phyloP scores from a whole-genome alignment of 1,284 basidiomycete species.

The Waitea zeae region DNA sequence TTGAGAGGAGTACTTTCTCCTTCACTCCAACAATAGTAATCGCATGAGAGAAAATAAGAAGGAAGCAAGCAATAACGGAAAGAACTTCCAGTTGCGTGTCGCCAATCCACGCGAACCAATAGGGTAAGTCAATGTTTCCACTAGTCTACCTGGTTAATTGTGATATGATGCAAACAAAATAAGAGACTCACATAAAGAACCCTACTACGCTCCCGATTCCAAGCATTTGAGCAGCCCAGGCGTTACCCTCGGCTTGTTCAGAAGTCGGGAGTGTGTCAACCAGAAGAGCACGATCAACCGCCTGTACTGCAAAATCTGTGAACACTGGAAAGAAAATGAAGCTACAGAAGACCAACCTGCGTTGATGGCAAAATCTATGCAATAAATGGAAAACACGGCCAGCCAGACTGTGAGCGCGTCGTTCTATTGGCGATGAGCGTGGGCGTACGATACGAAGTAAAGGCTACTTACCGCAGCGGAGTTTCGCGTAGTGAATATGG shows the following conservation, averaged over 20 bases:
- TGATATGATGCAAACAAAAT: background rate
- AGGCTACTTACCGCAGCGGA: no score
- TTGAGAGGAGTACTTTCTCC: constrained; percentile 56
- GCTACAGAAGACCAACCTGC: constrained; percentile 30
- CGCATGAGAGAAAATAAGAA: constrained; percentile 34
- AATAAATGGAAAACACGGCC: constrained; percentile 75
- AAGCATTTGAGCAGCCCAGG: constrained; percentile 88
- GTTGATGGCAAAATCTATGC: constrained; percentile 90
- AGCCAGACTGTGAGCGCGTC: constrained; percentile 52
- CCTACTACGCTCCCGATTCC: constrained; percentile 71
- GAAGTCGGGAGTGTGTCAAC: constrained; percentile 54
- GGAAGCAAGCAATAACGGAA: constrained; percentile 32
- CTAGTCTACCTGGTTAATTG: constrained; percentile 16
- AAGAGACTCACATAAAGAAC: constrained; percentile 59
- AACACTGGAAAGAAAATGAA: background rate
- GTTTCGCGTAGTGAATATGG: constrained; percentile 30
- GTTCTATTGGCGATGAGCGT: constrained; percentile 24
- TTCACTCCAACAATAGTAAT: constrained; percentile 52
- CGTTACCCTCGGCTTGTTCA: constrained; percentile 77
- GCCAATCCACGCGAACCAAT: constrained; percentile 53
- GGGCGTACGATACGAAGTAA: background rate
- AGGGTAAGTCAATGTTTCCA: constrained; percentile 59
- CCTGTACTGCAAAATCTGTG: constrained; percentile 34
- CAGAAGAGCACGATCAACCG: constrained; percentile 68
- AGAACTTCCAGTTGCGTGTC: constrained; percentile 68